Evolutionary conservation across 1,139 yeast genomes (phyloP).

Genomic region (Entelexis paramagnoliae): DNA sequence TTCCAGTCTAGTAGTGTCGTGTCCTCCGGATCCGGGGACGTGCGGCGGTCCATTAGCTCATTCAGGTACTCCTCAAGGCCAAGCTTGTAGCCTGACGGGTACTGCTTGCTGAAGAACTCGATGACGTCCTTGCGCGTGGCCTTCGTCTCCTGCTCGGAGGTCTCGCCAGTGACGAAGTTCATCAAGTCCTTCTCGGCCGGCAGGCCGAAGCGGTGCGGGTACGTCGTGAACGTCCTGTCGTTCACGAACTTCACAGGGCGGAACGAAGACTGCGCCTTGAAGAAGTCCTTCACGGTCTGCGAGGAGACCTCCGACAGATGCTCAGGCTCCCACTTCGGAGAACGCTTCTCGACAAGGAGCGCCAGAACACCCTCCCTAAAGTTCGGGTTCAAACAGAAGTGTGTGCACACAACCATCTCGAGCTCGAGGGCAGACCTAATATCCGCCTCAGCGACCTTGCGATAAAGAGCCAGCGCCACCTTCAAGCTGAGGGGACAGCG

Average conservation of each 20-base stretch:
- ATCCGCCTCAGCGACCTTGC: constrained; percentile 49
- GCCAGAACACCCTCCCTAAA: constrained; percentile 70
- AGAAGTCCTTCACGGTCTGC: constrained; percentile 26
- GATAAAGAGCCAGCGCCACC: constrained; percentile 59
- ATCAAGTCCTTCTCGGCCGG: constrained; percentile 57
- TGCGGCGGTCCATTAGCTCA: constrained; percentile 49
- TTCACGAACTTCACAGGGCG: constrained; percentile 35
- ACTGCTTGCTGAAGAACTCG: constrained; percentile 45
- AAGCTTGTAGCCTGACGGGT: constrained; percentile 40
- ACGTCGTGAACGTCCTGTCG: constrained; percentile 46
- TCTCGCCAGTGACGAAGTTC: constrained; percentile 52
- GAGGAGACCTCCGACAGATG: constrained; percentile 30
- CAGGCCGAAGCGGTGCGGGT: constrained; percentile 72
- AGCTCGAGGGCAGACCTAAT: constrained; percentile 58
- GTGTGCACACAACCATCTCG: constrained; percentile 70
- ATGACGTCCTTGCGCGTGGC: constrained; percentile 58
- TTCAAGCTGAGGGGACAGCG: constrained; percentile 75
- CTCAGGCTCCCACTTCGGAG: constrained; percentile 44
- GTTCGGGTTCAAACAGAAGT: constrained; percentile 55
- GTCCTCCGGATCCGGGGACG: constrained; percentile 49
- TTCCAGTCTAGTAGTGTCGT: constrained; percentile 54
- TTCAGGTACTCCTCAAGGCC: constrained; percentile 55
- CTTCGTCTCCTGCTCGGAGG: constrained; percentile 51
- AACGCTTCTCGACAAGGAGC: constrained; percentile 56
- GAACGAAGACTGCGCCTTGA: constrained; percentile 24